Base-by-base conservation (phyloP, 2,329 filamentous ascomycete genomes). In the Aspergillus niger region DNA sequence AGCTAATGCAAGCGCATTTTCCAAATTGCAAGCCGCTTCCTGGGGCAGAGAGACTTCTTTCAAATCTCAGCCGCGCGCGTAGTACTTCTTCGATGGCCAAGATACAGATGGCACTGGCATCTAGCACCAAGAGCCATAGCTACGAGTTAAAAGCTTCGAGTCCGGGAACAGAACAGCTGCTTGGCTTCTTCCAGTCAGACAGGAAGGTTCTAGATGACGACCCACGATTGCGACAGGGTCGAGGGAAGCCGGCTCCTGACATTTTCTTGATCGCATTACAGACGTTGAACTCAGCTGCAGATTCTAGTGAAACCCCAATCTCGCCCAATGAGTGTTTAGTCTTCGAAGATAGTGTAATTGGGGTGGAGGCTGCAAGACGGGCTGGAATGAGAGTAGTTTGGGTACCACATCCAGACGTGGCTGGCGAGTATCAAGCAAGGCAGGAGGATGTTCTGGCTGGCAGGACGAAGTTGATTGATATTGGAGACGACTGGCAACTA, bases 401-500 rank as follows among this genome's bases (percentile, higher is more conserved):
- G 70, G 71, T 76, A 5, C 72, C 71, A 44, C 68, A 74, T 70
- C 64, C 63, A 17, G 70, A 70, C 58, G 52, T 75, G 53, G 72
- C 71, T 5, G 63, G 54, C 1, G 75, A 78, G 64, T 79, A 77
- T 67, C 58, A 65, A 36, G 68, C 62, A 1, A 70, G 59, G 32
- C 62, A 72, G 57, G 65, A 66, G 51, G 50, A 53, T 38, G 50
- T 53, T 20, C 20, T 53, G 17, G 50, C 50, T n/a, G 74, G 73
- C 20, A 71, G 69, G 48, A 70, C 64, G 15, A 67, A 65, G 11
- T 44, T 72, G 22, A 60, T 65, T 26, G 54, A 67, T 28, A 41
- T 76, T 41, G 73, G 73, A 41, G 76, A 79, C 55, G 76, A 74
- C n/a, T 78, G 73, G 75, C 71, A 74, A 55, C 67, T 75, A 17